Base-by-base conservation (phyloP, 805 yeast genomes). In the Lipomyces sp. region DNA sequence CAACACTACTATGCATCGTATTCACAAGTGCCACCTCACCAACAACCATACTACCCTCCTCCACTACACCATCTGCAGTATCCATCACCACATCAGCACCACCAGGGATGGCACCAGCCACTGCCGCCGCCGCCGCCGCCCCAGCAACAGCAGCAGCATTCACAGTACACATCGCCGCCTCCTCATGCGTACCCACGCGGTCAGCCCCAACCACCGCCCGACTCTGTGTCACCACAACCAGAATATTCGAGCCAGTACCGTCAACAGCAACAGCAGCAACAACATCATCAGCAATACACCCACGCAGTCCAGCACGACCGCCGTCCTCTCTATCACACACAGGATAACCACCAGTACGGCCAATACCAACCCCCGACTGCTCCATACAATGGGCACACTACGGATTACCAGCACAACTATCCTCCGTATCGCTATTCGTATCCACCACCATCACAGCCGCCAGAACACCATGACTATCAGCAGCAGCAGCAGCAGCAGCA, bases 21-120 rank as follows among this genome's bases (percentile, higher is more conserved):
- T 42, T 7, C 18, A 10, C 35, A 32, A 11, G 11, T 11, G 37
- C 15, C 13, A 6, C 18, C 33, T 11, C 15, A 32, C 30, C 24
- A 30, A 15, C 37, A 18, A 24, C 37, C 15, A 24, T 32, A 33
- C 18, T 53, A 32, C 10, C 57, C 57, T 8, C 35, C 42, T 29
- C 35, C 37, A 29, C 4, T 33, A 29, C 24, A 35, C 37, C 37
- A 18, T 8, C 56, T 32, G n/a, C 13, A 34, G 32, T 35, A 18
- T n/a, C 48, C 48, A 18, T 18, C n/a, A 42, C 50, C 42, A 33
- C 15, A 51, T 53, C 59, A 53, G 18, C 60, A 29, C 7, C 57
- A 45, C 42, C 63, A 53, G 35, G 56, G 55, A 24, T 51, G 53
- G 24, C 61, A 57, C 5, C 61, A 50, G 24, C 24, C 24, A n/a